These are phyloP conservation scores for Xylariaceae sp. DNA, from an alignment of 2,329 filamentous ascomycete genomes.

Conservation along the genomic window DNA sequence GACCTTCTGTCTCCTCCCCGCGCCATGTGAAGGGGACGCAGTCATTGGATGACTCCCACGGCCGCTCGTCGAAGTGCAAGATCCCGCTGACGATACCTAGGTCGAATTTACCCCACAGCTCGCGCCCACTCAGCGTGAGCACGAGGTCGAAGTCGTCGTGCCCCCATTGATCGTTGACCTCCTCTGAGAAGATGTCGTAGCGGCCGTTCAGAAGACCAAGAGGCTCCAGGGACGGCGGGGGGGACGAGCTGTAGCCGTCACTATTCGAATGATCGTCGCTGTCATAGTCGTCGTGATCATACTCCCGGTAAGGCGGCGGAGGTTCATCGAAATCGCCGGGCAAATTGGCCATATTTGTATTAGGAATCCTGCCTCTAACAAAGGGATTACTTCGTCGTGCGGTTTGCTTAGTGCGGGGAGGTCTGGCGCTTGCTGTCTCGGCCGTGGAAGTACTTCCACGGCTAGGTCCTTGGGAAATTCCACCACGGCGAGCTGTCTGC, in stretches of 20 bases:
- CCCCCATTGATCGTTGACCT: conserved; percentile 39
- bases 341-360: not conserved
- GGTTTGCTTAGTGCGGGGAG: conserved; percentile 27
- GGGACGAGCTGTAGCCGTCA: conserved; percentile 26
- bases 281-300: conserved; percentile 24
- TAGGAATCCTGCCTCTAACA: conserved; percentile 33
- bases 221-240: conserved; percentile 29
- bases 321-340: conserved; percentile 27
- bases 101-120: conserved; percentile 55
- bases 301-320: conserved; percentile 34
- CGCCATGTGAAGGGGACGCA: conserved; percentile 46
- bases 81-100: conserved; percentile 51
- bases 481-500: conserved; percentile 35
- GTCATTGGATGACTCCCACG: conserved; percentile 41
- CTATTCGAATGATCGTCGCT: conserved; percentile 29
- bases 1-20: conserved; percentile 42
- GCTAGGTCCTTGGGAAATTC: conserved; percentile 26
- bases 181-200: conserved; percentile 47
- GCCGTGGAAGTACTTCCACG: conserved; percentile 19
- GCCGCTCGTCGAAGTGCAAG: conserved; percentile 48
- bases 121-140: conserved; percentile 48
- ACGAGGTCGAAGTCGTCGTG: conserved; percentile 43
- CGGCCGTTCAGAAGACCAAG: conserved; percentile 53
- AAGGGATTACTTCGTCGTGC: conserved; percentile 40
- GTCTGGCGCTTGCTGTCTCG: not conserved